A percentile compares a stretch with the other conserved stretches of the same genome.
Evolutionary conservation across 176 grass and related monocot species (phyloP).

Genomic region (Dendrocalamus sinicus): DNA sequence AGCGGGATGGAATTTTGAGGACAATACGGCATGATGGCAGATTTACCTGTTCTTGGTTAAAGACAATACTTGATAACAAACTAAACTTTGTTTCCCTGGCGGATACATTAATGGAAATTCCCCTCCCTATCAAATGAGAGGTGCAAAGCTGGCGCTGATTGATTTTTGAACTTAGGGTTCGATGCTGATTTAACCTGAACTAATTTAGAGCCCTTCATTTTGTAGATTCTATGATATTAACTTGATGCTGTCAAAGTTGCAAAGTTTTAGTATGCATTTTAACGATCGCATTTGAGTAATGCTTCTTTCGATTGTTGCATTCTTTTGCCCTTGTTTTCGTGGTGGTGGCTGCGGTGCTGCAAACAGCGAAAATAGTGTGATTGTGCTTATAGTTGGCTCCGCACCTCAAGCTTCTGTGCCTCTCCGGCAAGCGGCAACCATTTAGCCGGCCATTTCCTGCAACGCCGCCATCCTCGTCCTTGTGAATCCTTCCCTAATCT

Average conservation of each 20-base stretch:
- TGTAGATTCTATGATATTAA: neutral
- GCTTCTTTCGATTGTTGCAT: neutral
- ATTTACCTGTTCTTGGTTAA: neutral
- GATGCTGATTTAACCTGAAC: neutral
- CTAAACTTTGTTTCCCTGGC: neutral
- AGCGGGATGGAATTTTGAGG: constrained; percentile 63
- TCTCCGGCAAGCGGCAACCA: neutral
- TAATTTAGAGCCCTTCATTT: neutral
- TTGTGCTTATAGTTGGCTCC: too few species aligned
- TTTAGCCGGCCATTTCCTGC: neutral
- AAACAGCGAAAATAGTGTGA: neutral
- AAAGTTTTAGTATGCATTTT: neutral
- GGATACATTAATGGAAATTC: neutral
- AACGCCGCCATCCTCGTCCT: neutral
- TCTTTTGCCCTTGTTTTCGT: neutral
- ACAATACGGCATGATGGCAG: neutral
- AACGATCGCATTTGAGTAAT: neutral
- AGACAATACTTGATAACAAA: neutral
- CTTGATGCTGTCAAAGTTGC: neutral
- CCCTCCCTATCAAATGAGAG: neutral
- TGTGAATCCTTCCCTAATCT: neutral
- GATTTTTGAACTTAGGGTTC: neutral
- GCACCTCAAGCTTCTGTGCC: too few species aligned
- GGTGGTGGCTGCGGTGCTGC: neutral
- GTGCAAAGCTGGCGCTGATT: constrained; percentile 23